Evolutionary conservation across 495 filamentous ascomycete species (phyloP).

Genomic region (Opeltia flavorubescens): DNA sequence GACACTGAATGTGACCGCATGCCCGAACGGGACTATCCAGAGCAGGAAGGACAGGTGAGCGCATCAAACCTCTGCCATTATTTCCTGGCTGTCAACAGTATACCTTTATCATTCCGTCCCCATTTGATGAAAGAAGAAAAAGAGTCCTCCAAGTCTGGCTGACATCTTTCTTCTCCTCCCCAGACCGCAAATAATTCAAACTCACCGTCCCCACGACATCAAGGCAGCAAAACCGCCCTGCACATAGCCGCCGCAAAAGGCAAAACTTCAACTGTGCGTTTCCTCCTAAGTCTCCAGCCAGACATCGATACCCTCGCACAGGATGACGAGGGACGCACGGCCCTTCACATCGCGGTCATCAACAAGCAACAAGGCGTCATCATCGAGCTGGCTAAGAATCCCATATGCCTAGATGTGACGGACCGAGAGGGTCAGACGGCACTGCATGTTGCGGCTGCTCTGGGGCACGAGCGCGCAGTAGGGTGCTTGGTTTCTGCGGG

Average conservation of each 20-base stretch:
- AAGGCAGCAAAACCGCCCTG: not conserved
- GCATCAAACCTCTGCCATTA: too few relatives aligned
- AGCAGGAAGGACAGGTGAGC: too few relatives aligned
- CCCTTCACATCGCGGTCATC: constrained; percentile 20
- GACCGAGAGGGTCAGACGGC: constrained; percentile 23
- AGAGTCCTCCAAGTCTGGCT: too few relatives aligned
- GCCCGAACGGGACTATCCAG: too few relatives aligned
- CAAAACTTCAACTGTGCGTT: constrained; percentile 22
- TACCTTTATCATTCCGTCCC: too few relatives aligned
- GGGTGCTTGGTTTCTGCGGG: not conserved
- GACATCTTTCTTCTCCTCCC: too few relatives aligned
- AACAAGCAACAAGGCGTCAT: constrained; percentile 18
- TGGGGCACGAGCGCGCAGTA: not conserved
- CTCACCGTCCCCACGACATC: too few relatives aligned
- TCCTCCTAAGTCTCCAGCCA: constrained; percentile 25
- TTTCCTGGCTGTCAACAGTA: too few relatives aligned
- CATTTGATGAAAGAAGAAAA: too few relatives aligned
- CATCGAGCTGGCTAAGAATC: constrained; percentile 15
- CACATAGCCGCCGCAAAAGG: constrained; percentile 27
- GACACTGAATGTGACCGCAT: too few relatives aligned
- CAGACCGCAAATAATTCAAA: too few relatives aligned
- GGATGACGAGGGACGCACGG: constrained; percentile 18
- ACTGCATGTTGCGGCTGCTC: constrained; percentile 19
- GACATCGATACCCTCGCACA: constrained; percentile 20
- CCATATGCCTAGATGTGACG: constrained; percentile 14